Evolutionary conservation across 179 eudicot species (phyloP), one percentile per base, ranked within the genome.

Genomic region (Camellia oleifera): DNA sequence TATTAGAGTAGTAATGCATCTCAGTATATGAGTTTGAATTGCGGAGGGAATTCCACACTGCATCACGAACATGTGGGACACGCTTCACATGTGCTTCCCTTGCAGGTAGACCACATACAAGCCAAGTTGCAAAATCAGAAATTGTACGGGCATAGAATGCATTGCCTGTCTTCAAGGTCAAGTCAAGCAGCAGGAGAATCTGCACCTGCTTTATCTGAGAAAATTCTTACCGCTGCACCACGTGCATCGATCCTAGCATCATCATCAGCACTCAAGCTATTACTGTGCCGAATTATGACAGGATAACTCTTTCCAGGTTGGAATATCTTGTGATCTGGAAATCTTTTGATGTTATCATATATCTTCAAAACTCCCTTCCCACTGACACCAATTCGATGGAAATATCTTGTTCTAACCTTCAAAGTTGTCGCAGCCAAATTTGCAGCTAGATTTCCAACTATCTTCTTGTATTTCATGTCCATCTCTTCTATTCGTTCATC

Each of bases 81-180:
- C 81, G 82, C 48, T 82, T 84, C 76, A 86, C 89, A 8, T 86
- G 87, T 82, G 77, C 84, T 54, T 86, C 89, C 69, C 89, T 76
- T 26, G 89, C 89, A 62, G 83, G 72, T 48, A 84, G 67, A 44
- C 89, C 87, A 68, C 87, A 84, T 5, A 84, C 89, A 45, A 86
- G 89, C 89, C 89, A 86, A 20, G 82, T 84, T 20, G 89, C 89
- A 14, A 86, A 86, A 73, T 86, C 89, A n/a, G 87, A 81, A 42
- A 86, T 84, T 2, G 85, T 86, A 11, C 89, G 85, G 7, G 89
- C 89, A 72, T 86, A 85, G 68, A 86, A 86, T 7, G 89, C 87
- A 44, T 82, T 82, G 1, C 89, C 89, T 3, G 87, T 86, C 56
- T 86, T 86, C 64, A 86, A 73, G 44, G 89, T 86, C 80, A 86